A percentile compares a stretch with the other conserved stretches of the same genome.
These are phyloP conservation scores for Emmonsia crescens DNA, from an alignment of 2,329 filamentous ascomycete genomes.

Conservation along the genomic window DNA sequence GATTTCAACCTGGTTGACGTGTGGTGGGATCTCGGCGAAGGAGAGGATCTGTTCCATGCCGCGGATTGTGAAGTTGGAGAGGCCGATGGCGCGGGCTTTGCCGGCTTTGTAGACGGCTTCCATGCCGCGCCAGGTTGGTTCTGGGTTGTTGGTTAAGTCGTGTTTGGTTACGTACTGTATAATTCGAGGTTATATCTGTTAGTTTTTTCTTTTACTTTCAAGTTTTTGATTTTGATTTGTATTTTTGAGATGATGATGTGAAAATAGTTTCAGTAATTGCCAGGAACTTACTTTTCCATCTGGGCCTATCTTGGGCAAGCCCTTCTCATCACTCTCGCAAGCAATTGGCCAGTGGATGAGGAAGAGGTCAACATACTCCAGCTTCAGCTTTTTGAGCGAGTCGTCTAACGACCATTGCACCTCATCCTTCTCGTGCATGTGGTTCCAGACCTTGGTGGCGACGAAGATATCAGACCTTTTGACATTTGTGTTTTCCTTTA, in stretches of 20 bases:
- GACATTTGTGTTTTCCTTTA: slow-evolving; percentile 37
- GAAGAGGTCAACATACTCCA: slow-evolving; percentile 65
- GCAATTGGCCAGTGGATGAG: slow-evolving; percentile 43
- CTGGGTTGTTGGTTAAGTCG: slow-evolving; percentile 53
- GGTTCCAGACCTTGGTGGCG: slow-evolving; percentile 44
- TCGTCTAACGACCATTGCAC: slow-evolving; percentile 44
- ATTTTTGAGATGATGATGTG: neutral
- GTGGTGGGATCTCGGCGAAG: slow-evolving; percentile 33
- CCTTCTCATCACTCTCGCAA: slow-evolving; percentile 40
- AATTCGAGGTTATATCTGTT: neutral
- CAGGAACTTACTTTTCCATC: slow-evolving; percentile 39
- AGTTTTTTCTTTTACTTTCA: neutral
- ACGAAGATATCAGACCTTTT: slow-evolving; percentile 43
- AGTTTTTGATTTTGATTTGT: neutral
- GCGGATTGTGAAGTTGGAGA: slow-evolving; percentile 60
- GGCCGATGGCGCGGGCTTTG: slow-evolving; percentile 59
- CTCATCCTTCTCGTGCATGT: slow-evolving; percentile 39
- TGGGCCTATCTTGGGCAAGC: slow-evolving; percentile 37
- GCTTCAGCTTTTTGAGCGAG: slow-evolving; percentile 53
- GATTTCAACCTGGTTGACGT: slow-evolving; percentile 37
- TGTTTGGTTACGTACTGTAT: slow-evolving; percentile 50
- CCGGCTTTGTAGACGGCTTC: slow-evolving; percentile 49
- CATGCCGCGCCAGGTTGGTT: slow-evolving; percentile 56
- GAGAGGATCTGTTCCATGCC: slow-evolving; percentile 38
- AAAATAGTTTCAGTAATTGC: too few relatives aligned